phyloP scores from a whole-genome alignment of 306 rosid genomes.

The Abrus precatorius region DNA sequence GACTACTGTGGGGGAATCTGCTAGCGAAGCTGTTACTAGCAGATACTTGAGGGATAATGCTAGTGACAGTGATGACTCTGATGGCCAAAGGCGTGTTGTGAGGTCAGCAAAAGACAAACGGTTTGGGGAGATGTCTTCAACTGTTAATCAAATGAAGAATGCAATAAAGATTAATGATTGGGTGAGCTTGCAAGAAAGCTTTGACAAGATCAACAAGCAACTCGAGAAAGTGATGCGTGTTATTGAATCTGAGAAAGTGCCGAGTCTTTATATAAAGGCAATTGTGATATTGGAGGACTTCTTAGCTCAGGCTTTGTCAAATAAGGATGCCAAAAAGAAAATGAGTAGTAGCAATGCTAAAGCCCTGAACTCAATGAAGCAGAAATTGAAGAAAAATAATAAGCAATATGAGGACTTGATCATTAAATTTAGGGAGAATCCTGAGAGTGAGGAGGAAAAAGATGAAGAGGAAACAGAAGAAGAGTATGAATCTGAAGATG shows the following conservation, averaged over 20 bases:
- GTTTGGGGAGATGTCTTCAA: slow-evolving; percentile 82
- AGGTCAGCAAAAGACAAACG: slow-evolving; percentile 92
- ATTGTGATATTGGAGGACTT: slow-evolving; percentile 93
- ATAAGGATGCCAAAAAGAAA: slow-evolving; percentile 96
- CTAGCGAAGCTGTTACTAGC: slow-evolving; percentile 42
- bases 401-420: slow-evolving; percentile 88
- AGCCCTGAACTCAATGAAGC: slow-evolving; percentile 98
- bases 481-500: slow-evolving; percentile 68
- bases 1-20: slow-evolving; percentile 48
- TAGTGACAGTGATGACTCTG: slow-evolving; percentile 82
- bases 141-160: slow-evolving; percentile 95
- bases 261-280: slow-evolving; percentile 82
- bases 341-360: slow-evolving; percentile 99
- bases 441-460: slow-evolving; percentile 84
- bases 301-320: slow-evolving; percentile 83
- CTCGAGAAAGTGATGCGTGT: slow-evolving; percentile 98
- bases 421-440: slow-evolving; percentile 78
- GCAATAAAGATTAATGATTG: slow-evolving; percentile 98
- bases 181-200: slow-evolving; percentile 96
- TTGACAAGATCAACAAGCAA: slow-evolving; percentile 92
- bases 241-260: slow-evolving; percentile 79
- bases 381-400: slow-evolving; percentile 93
- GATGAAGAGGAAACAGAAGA: slow-evolving; percentile 62
- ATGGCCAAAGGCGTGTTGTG: slow-evolving; percentile 72
- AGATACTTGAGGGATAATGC: slow-evolving; percentile 55